Percentiles rank a stretch among this genome's conserved stretches.
These are phyloP conservation scores for Physcomitrellopsis africana DNA, from an alignment of 225 moss, liverwort and hornwort genomes.

Conservation along the genomic window DNA sequence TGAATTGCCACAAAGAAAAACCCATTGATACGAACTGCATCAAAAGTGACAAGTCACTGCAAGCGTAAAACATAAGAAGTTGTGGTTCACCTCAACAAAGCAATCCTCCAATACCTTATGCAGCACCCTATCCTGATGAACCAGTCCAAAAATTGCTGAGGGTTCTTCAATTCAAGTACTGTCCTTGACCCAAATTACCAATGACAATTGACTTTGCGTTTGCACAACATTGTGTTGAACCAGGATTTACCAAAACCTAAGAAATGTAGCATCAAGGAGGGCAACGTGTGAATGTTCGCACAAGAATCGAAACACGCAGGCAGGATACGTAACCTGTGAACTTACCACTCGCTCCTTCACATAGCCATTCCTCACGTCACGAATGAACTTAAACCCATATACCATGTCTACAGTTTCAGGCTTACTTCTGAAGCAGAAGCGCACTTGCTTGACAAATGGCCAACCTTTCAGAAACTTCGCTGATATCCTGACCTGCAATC, in stretches of 20 bases:
- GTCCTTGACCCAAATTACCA: background rate
- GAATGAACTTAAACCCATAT: slow-evolving; percentile 13
- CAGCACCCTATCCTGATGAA: slow-evolving; percentile 37
- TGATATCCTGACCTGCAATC: slow-evolving; percentile 42
- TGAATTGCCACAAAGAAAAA: background rate
- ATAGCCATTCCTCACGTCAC: slow-evolving; percentile 1
- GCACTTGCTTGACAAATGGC: slow-evolving; percentile 45
- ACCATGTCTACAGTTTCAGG: slow-evolving; percentile 40
- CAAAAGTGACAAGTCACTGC: background rate
- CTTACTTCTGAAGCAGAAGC: slow-evolving; percentile 44
- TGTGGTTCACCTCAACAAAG: slow-evolving; percentile 37
- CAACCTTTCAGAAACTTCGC: slow-evolving; percentile 48
- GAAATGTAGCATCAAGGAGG: background rate
- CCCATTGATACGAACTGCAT: background rate
- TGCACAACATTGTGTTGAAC: background rate
- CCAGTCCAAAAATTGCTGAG: slow-evolving; percentile 15
- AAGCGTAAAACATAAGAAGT: slow-evolving; percentile 7
- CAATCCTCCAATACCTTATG: slow-evolving; percentile 37
- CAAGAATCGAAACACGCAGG: background rate
- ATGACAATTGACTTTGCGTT: background rate
- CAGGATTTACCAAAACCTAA: background rate
- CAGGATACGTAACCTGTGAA: slow-evolving; percentile 16
- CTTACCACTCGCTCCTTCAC: slow-evolving; percentile 41
- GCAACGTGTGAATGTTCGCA: background rate
- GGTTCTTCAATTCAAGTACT: background rate